Conservation (phyloP, 805 yeast genomes). For the Cyberlindnera sargentensis region DNA sequence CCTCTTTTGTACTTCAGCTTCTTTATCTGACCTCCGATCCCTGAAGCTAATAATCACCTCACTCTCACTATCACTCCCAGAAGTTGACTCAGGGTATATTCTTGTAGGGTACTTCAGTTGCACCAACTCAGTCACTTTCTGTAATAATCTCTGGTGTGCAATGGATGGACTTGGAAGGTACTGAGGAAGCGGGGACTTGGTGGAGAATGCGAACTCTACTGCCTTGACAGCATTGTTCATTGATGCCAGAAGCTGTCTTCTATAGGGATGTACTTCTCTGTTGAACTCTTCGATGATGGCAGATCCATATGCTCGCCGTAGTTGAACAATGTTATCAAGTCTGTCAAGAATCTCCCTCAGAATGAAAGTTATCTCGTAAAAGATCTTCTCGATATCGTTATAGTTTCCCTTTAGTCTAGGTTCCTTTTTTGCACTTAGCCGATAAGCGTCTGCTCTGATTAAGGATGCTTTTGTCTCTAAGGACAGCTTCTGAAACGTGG, state of each 20-base stretch:
- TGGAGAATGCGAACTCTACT: slow-evolving; percentile 35
- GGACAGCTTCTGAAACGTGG: slow-evolving; percentile 28
- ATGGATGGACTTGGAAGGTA: slow-evolving; percentile 42
- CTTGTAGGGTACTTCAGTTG: slow-evolving; percentile 19
- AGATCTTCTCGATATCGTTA: slow-evolving; percentile 31
- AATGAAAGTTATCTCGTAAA: slow-evolving; percentile 38
- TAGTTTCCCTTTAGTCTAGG: slow-evolving; percentile 43
- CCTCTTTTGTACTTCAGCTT: slow-evolving; percentile 19
- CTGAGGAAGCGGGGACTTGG: slow-evolving; percentile 43
- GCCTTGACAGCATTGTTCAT: slow-evolving; percentile 33
- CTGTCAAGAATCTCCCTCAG: slow-evolving; percentile 41
- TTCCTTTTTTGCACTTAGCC: slow-evolving; percentile 36
- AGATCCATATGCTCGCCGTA: slow-evolving; percentile 38
- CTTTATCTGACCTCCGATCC: slow-evolving; percentile 1
- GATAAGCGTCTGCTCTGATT: slow-evolving; percentile 33
- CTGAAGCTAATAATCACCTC: slow-evolving; percentile 15
- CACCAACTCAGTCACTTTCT: slow-evolving; percentile 34
- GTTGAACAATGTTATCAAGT: slow-evolving; percentile 36
- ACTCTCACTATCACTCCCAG: slow-evolving; percentile 20
- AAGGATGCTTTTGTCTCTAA: slow-evolving; percentile 32
- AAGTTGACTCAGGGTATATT: not conserved
- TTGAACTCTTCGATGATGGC: slow-evolving; percentile 40
- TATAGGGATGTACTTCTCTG: slow-evolving; percentile 31
- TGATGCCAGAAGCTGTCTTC: slow-evolving; percentile 39
- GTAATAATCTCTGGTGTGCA: slow-evolving; percentile 39